Percentiles rank a stretch among this genome's conserved stretches.
Evolutionary conservation across 805 yeast genomes (phyloP).

Genomic region (Wickerhamomyces mucosus): DNA sequence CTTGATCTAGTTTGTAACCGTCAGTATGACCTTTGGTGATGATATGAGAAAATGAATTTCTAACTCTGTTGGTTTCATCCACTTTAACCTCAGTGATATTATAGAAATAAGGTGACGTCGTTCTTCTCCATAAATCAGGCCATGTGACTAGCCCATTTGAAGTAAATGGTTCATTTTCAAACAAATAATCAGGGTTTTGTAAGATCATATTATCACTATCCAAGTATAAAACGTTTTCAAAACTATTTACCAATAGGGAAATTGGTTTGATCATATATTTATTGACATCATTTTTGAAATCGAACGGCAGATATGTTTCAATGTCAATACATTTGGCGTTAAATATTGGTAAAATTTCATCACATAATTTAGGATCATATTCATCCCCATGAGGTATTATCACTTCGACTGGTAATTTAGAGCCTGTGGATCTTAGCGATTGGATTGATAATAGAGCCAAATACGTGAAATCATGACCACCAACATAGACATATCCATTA

Average conservation of each 20-base stretch:
- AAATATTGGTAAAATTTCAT: constrained; percentile 44
- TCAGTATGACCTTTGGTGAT: constrained; percentile 10
- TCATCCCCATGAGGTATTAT: constrained; percentile 57
- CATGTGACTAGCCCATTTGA: constrained; percentile 39
- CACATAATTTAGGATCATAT: constrained; percentile 61
- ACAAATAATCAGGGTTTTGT: constrained; percentile 41
- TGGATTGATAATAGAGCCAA: constrained; percentile 41
- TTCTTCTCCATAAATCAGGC: constrained; percentile 62
- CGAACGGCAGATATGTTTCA: constrained; percentile 39
- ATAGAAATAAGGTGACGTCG: constrained; percentile 49
- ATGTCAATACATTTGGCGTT: constrained; percentile 51
- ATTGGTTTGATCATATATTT: constrained; percentile 60
- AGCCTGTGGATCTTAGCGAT: constrained; percentile 48
- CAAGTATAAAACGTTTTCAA: constrained; percentile 59
- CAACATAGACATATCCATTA: constrained; percentile 62
- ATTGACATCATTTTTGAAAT: constrained; percentile 29
- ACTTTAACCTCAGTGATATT: constrained; percentile 36
- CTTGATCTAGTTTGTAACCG: constrained; percentile 1
- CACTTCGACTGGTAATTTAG: constrained; percentile 67
- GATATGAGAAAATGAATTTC: constrained; percentile 18
- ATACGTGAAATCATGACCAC: constrained; percentile 61
- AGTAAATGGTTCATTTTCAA: constrained; percentile 31
- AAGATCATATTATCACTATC: constrained; percentile 71
- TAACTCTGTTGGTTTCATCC: constrained; percentile 24
- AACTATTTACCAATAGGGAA: constrained; percentile 64